A percentile compares a stretch with the other conserved stretches of the same genome.
These are phyloP conservation scores for Tuber borchii DNA, from an alignment of 495 filamentous ascomycete genomes.

Conservation along the genomic window DNA sequence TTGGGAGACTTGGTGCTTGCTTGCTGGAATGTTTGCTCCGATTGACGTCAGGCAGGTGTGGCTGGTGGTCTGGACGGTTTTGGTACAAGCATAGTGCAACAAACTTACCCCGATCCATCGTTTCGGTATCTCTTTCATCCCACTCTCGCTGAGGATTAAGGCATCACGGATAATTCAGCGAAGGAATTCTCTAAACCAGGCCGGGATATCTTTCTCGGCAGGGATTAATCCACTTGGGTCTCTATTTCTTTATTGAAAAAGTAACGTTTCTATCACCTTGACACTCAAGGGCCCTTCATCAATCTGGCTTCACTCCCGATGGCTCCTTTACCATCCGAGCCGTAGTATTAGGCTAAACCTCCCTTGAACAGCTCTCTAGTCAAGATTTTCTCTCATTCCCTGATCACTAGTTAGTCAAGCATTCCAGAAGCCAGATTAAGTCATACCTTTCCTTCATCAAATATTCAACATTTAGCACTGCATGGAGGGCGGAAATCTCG, in stretches of 20 bases:
- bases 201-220: not conserved
- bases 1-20: not conserved
- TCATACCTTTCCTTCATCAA: not conserved
- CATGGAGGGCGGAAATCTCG: not conserved
- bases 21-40: not conserved
- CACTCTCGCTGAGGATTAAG: not conserved
- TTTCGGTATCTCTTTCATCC: not conserved
- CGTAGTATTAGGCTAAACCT: not conserved
- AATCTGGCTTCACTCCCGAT: not conserved
- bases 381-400: not conserved
- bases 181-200: not conserved
- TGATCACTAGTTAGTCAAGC: not conserved
- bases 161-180: not conserved
- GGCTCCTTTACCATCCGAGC: not conserved
- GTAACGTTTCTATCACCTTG: not conserved
- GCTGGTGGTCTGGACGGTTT: not conserved
- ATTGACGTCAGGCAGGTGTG: not conserved
- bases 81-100: not conserved
- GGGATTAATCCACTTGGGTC: not conserved
- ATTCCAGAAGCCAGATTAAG: not conserved
- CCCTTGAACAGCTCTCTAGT: not conserved
- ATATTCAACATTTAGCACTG: not conserved
- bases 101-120: not conserved
- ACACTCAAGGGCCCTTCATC: not conserved
- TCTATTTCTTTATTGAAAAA: not conserved